Evolutionary conservation across 345 rosid species (phyloP), one percentile per base, ranked within the genome.

Genomic region (Salix suchowensis): DNA sequence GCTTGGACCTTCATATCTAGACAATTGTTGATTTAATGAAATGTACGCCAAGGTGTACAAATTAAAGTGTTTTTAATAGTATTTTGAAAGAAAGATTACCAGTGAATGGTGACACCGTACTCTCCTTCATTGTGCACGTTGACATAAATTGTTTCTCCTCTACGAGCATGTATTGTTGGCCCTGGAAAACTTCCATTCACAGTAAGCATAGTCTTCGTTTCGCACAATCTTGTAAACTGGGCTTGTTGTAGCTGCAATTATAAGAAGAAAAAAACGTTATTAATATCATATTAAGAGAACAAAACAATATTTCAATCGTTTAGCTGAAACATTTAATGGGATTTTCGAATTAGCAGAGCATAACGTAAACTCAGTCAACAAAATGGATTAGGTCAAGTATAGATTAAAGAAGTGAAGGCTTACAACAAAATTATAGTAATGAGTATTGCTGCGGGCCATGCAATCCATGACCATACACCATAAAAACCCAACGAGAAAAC

Each of bases 41-140:
- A 2, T 11, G 46, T 11, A 42, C 46, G 13, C 4, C 46, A 11
- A 11, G 14, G 46, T 42, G 1, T 42, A 2, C 4, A 11, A 42
- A 46, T 46, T 3, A 4, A 46, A 46, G 18, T 14, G 1, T 46
- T 13, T 46, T 6, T 55, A 5, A 15, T 55, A 21, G 6, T 2
- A 55, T 15, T 21, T 58, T 23, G 0, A 15, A 23, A 62, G 16
- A 40, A 13, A 24, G 7, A 13, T 30, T 78, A 88, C 90, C 94
- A 88, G 30, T 90, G 91, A 78, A 88, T 83, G 8, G 91, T 89
- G 18, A 89, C 70, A n/a, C 83, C 86, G 74, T 88, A 82, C 1
- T 66, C 58, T 52, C 86, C 90, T 2, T 84, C 79, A 76, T 88
- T 89, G 76, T 85, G 70, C 69, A 89, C 90, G 14, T 78, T 87